Conservation (phyloP, 352 stramenopile genomes). For the Halophytophthora batemanensis region DNA sequence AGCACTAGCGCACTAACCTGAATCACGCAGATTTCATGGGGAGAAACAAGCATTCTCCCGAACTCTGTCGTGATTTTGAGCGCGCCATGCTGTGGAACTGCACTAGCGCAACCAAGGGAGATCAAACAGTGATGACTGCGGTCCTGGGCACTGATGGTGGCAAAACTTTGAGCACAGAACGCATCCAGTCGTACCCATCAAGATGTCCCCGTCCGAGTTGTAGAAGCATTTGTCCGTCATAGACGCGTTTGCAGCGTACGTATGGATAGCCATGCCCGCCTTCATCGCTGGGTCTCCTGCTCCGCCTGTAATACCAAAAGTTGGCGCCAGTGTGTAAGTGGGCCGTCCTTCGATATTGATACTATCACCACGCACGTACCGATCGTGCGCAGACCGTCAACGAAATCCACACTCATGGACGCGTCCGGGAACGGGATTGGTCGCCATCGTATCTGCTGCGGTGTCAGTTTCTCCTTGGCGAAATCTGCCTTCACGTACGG, state of each 20-base stretch:
- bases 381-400: conserved; percentile 87
- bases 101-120: neutral
- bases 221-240: conserved; percentile 93
- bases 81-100: conserved; percentile 88
- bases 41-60: conserved; percentile 80
- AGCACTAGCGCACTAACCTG: conserved; percentile 37
- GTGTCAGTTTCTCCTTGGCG: conserved; percentile 59
- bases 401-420: conserved; percentile 74
- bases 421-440: conserved; percentile 74
- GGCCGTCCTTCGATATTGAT: too few relatives aligned
- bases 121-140: neutral
- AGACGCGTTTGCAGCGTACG: conserved; percentile 88
- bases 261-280: conserved; percentile 91
- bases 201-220: conserved; percentile 96
- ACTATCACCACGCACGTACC: conserved; percentile 9
- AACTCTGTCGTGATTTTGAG: conserved; percentile 94
- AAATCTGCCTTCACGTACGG: conserved; percentile 72
- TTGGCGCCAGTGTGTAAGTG: neutral
- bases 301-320: conserved; percentile 27
- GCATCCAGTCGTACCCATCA: conserved; percentile 68
- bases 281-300: conserved; percentile 90
- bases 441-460: conserved; percentile 92
- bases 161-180: neutral
- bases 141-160: neutral
- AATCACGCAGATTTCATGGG: conserved; percentile 94